These are phyloP conservation scores for Magnolia sinica DNA, from an alignment of 164 flowering plant genomes.

Conservation along the genomic window DNA sequence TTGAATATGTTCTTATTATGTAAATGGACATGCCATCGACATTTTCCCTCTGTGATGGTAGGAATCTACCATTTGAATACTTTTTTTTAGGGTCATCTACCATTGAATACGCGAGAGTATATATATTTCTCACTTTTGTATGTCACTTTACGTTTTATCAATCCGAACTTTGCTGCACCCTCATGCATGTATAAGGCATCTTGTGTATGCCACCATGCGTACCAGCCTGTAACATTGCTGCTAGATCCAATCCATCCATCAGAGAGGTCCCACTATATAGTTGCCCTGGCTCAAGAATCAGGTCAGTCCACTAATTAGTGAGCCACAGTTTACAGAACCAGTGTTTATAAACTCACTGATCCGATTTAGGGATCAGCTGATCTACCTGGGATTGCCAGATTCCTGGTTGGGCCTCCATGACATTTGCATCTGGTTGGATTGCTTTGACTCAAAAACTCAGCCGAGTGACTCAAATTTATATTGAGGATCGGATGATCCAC, in stretches of 20 bases:
- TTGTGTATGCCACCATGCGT: neutral
- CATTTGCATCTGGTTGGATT: no score
- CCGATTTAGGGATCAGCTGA: neutral
- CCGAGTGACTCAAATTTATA: no score
- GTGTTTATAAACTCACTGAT: neutral
- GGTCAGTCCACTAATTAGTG: neutral
- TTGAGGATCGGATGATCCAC: no score
- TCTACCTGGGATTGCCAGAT: neutral
- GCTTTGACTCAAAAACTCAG: no score
- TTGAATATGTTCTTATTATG: neutral
- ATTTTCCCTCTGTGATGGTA: neutral
- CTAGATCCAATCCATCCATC: neutral
- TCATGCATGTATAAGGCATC: neutral
- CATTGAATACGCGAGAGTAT: neutral
- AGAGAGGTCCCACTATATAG: neutral
- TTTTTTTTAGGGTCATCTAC: neutral
- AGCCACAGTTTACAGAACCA: no score
- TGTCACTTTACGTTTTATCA: no score
- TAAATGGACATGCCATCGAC: neutral
- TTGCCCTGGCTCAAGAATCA: neutral
- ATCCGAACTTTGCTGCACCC: neutral
- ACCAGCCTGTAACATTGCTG: neutral
- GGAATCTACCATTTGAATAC: no score
- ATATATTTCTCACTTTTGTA: neutral
- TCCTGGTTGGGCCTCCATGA: no score